phyloP scores from a whole-genome alignment of 208 protist genomes.

The Acanthamoeba healyi region DNA sequence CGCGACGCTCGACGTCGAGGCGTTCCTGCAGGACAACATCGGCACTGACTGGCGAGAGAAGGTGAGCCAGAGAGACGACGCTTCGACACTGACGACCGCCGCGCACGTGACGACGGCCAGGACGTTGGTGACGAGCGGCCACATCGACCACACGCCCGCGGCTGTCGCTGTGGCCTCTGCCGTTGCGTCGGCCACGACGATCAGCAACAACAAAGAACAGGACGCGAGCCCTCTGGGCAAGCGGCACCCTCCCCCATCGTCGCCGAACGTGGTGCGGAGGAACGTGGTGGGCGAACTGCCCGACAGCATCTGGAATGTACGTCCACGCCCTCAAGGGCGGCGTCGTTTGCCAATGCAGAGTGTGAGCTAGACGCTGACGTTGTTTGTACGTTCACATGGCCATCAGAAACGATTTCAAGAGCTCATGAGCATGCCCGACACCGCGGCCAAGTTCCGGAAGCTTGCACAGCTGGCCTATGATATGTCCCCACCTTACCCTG shows the following conservation, averaged over 20 bases:
- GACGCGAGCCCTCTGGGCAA: too few relatives aligned
- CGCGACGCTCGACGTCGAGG: slow-evolving; percentile 2
- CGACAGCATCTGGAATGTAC: slow-evolving; percentile 61
- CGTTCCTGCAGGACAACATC: background rate
- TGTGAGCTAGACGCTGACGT: too few relatives aligned
- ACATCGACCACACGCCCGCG: too few relatives aligned
- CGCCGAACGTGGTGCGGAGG: background rate
- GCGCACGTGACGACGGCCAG: too few relatives aligned
- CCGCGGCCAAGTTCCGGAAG: slow-evolving; percentile 35
- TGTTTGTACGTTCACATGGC: too few relatives aligned
- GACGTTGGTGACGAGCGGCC: too few relatives aligned
- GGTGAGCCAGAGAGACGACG: background rate
- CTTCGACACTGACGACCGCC: too few relatives aligned
- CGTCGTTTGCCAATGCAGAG: too few relatives aligned
- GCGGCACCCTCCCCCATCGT: too few relatives aligned
- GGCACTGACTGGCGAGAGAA: background rate
- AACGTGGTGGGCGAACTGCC: background rate
- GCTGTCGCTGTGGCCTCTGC: background rate
- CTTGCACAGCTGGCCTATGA: slow-evolving; percentile 65
- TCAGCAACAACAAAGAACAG: too few relatives aligned
- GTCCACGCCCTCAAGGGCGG: too few relatives aligned
- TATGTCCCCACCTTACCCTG: background rate
- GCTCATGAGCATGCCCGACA: slow-evolving; percentile 44
- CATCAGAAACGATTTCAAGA: slow-evolving; percentile 36
- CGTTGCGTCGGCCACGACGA: background rate